phyloP scores from a whole-genome alignment of 306 rosid genomes.

The Leucaena leucocephala region DNA sequence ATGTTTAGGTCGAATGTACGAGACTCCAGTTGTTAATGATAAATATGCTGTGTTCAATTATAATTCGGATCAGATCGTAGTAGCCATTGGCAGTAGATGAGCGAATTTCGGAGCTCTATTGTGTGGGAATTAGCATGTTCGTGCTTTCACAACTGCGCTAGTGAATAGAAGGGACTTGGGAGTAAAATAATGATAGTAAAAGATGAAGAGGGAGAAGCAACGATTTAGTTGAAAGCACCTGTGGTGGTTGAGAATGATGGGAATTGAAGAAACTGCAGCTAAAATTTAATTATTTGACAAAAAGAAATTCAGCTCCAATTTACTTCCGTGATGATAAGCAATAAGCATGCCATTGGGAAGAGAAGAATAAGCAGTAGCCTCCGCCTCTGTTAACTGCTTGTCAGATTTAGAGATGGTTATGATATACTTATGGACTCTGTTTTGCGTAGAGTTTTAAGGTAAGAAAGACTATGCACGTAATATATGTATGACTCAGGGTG shows the following conservation, averaged over 20 bases:
- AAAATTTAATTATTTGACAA: background rate
- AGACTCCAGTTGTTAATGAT: background rate
- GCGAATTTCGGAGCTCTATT: constrained; percentile 15
- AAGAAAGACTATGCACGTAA: too few species aligned
- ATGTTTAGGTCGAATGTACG: constrained; percentile 30
- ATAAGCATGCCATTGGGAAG: background rate
- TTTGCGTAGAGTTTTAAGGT: too few species aligned
- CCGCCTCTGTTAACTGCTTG: background rate
- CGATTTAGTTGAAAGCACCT: background rate
- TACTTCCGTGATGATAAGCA: background rate
- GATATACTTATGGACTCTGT: too few species aligned
- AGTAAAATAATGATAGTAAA: too few species aligned
- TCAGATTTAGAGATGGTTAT: too few species aligned
- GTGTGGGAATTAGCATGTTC: constrained; percentile 7
- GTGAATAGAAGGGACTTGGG: too few species aligned
- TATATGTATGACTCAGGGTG: too few species aligned
- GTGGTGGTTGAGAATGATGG: background rate
- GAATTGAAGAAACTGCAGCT: too few species aligned
- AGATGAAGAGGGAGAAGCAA: background rate
- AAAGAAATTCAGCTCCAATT: too few species aligned
- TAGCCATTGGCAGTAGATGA: constrained; percentile 21
- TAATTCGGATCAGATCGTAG: constrained; percentile 27
- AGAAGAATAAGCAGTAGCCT: background rate
- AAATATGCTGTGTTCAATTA: constrained; percentile 27
- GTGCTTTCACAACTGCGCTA: background rate